phyloP scores from a whole-genome alignment of 2,329 filamentous ascomycete genomes.

The Zopfia rhizophila region DNA sequence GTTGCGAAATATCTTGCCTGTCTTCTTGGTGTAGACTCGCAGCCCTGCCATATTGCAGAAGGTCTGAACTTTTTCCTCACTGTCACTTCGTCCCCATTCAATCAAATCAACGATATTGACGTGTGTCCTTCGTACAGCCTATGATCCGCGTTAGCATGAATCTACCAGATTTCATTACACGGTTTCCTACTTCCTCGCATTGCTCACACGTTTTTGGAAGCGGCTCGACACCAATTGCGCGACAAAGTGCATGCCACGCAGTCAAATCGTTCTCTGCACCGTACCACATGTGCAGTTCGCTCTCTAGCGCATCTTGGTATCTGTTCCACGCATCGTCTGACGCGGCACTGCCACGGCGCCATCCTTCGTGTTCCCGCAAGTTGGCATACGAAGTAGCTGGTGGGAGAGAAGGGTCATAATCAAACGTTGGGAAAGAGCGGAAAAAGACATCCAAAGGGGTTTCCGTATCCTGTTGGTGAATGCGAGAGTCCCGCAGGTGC shows the following conservation, averaged over 20 bases:
- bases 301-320: conserved; percentile 22
- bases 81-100: conserved; percentile 18
- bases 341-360: conserved; percentile 9
- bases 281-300: conserved; percentile 25
- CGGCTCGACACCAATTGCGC: conserved; percentile 21
- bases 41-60: conserved; percentile 17
- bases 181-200: conserved; percentile 17
- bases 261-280: conserved; percentile 22
- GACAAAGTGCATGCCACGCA: conserved; percentile 26
- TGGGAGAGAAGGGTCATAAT: conserved; percentile 12
- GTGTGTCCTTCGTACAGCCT: conserved; percentile 25
- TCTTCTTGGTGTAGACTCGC: conserved; percentile 14
- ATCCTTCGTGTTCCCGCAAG: conserved; percentile 28
- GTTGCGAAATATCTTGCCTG: conserved; percentile 22
- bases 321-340: conserved; percentile 19
- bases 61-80: conserved; percentile 12
- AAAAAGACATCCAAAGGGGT: conserved; percentile 21
- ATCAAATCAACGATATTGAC: conserved; percentile 28
- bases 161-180: neutral
- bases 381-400: conserved; percentile 37
- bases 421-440: conserved; percentile 14
- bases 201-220: conserved; percentile 16
- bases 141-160: conserved; percentile 6
- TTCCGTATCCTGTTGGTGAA: conserved; percentile 6
- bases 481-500: conserved; percentile 18